phyloP scores from a whole-genome alignment of 2,329 filamentous ascomycete species.

The Daldinia sp. region DNA sequence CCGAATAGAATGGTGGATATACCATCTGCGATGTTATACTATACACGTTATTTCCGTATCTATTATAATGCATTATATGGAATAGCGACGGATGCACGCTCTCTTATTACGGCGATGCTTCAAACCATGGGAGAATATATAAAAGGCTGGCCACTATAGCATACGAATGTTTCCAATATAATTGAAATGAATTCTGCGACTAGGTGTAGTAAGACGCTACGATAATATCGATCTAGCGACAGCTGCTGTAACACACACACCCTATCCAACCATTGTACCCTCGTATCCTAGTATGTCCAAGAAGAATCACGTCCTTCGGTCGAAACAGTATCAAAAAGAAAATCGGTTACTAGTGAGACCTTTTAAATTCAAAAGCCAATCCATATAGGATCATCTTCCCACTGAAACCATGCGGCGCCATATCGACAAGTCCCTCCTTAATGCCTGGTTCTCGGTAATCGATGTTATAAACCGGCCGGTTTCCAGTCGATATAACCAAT shows the following conservation, averaged over 20 bases:
- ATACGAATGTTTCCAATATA: no score
- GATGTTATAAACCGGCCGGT: conserved; percentile 4
- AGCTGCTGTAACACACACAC: neutral
- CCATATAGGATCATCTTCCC: conserved; percentile 35
- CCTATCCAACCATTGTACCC: neutral
- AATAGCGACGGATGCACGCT: no score
- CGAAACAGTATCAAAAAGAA: no score
- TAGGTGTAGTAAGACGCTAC: no score
- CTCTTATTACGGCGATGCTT: no score
- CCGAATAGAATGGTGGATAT: neutral
- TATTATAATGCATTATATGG: no score
- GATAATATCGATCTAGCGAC: neutral
- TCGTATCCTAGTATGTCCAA: neutral
- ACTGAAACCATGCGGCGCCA: conserved; percentile 20
- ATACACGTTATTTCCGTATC: no score
- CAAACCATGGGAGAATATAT: no score
- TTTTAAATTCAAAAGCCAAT: conserved; percentile 27
- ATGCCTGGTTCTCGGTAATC: conserved; percentile 10
- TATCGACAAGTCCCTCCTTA: conserved; percentile 25
- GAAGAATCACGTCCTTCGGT: neutral
- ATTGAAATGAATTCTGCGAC: no score
- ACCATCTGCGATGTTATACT: no score
- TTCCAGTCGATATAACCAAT: conserved; percentile 19
- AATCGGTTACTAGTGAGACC: neutral
- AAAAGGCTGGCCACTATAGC: no score